Evolutionary conservation across 768 basidiomycete species (phyloP).

Genomic region (Leccinum pellstonianum): DNA sequence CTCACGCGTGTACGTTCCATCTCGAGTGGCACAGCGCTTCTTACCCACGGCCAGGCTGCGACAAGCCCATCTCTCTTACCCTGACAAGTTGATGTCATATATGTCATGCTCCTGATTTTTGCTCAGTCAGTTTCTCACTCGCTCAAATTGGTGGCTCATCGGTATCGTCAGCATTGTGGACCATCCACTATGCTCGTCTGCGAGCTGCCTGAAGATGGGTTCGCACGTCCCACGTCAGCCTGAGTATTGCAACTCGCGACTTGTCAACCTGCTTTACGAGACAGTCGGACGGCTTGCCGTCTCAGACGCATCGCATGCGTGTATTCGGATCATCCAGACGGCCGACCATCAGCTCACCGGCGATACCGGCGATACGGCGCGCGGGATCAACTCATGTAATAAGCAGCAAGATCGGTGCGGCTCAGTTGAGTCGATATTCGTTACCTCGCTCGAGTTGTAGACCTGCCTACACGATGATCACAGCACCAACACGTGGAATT

Average conservation of each 20-base stretch:
- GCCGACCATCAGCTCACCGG: not conserved
- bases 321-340: constrained; percentile 1
- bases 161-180: not conserved
- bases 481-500: not conserved
- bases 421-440: not conserved
- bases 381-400: constrained; percentile 5
- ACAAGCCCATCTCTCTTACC: not conserved
- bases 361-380: not conserved
- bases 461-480: not conserved
- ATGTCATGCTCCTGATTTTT: not conserved
- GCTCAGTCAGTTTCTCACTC: not conserved
- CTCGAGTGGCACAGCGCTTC: not conserved
- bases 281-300: not conserved
- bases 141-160: not conserved
- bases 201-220: not conserved
- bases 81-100: not conserved
- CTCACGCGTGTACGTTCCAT: not conserved
- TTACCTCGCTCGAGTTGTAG: not conserved
- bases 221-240: constrained; percentile 4
- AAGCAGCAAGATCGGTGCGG: not conserved
- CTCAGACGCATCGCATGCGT: not conserved
- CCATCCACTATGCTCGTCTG: not conserved
- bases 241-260: not conserved
- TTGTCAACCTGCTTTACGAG: constrained; percentile 4
- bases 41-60: not conserved